Conservation (phyloP, 192 early-diverging fungal species). For the Dispira parvispora region DNA sequence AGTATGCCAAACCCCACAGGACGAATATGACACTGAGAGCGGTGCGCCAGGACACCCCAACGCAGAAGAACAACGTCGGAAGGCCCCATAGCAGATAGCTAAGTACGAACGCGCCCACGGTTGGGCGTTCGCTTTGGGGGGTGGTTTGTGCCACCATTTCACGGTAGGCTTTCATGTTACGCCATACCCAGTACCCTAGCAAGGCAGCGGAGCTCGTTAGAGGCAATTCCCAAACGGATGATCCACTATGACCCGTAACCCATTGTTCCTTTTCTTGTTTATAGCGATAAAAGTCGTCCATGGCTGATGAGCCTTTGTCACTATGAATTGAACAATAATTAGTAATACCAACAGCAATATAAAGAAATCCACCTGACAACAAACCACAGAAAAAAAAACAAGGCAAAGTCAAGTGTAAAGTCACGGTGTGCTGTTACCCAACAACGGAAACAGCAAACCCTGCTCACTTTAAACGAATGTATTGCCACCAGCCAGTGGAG, state of each 20-base stretch:
- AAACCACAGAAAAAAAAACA: too few relatives aligned
- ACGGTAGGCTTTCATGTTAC: neutral
- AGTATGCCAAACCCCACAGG: slow-evolving; percentile 12
- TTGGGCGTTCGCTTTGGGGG: slow-evolving; percentile 11
- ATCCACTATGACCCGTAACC: slow-evolving; percentile 35
- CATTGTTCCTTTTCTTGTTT: slow-evolving; percentile 35
- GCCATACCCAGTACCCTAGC: slow-evolving; percentile 4
- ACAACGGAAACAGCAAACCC: too few relatives aligned
- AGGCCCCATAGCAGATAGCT: slow-evolving; percentile 15
- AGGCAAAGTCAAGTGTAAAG: too few relatives aligned
- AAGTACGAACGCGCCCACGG: slow-evolving; percentile 11
- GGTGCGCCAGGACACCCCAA: slow-evolving; percentile 17
- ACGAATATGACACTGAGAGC: slow-evolving; percentile 13
- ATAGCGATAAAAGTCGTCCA: slow-evolving; percentile 19
- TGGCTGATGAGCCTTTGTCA: neutral
- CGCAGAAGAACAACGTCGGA: slow-evolving; percentile 17
- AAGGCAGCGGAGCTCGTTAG: neutral
- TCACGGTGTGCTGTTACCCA: too few relatives aligned
- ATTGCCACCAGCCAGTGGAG: too few relatives aligned
- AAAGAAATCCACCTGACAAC: too few relatives aligned
- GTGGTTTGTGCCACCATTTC: slow-evolving; percentile 4
- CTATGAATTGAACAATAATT: too few relatives aligned
- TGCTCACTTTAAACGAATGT: too few relatives aligned
- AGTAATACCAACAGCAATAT: too few relatives aligned
- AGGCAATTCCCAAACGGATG: slow-evolving; percentile 28